Conservation (phyloP, 176 grass and related monocot genomes). For the Tillandsia fasciculata region DNA sequence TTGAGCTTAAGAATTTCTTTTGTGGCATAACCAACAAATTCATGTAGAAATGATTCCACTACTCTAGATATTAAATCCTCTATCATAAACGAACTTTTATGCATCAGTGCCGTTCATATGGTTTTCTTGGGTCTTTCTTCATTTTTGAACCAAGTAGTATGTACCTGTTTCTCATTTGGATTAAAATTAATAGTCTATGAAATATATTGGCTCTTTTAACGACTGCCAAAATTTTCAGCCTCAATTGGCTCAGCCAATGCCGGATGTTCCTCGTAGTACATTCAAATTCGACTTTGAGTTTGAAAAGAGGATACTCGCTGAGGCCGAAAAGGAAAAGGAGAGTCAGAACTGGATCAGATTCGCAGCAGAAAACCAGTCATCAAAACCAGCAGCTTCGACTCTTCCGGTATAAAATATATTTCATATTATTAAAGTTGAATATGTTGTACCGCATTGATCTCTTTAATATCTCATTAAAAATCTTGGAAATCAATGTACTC, state of each 20-base stretch:
- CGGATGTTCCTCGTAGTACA: slow-evolving; percentile 61
- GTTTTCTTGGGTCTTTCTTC: not conserved
- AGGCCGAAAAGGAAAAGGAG: slow-evolving; percentile 91
- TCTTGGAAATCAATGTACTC: not conserved
- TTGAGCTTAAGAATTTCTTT: slow-evolving; percentile 4
- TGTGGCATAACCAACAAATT: not conserved
- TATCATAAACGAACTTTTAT: not conserved
- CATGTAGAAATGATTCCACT: not conserved
- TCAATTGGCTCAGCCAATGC: slow-evolving; percentile 52
- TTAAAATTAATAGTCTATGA: not conserved
- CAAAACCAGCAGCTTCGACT: slow-evolving; percentile 23
- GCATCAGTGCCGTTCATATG: not conserved
- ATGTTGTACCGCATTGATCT: not conserved
- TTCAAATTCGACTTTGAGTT: slow-evolving; percentile 95
- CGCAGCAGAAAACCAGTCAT: slow-evolving; percentile 40
- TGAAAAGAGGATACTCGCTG: slow-evolving; percentile 82
- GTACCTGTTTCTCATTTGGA: too few relatives aligned
- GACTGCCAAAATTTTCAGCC: slow-evolving; percentile 41
- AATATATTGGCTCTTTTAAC: slow-evolving; percentile 9
- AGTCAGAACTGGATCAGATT: slow-evolving; percentile 78
- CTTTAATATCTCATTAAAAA: slow-evolving; percentile 1
- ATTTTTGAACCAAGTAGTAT: not conserved
- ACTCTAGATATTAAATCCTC: not conserved
- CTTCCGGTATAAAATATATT: slow-evolving; percentile 19
- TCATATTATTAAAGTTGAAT: not conserved